Evolutionary conservation across 495 filamentous ascomycete species (phyloP), one percentile per base, ranked within the genome.

Genomic region (Talaromyces trachyspermus): DNA sequence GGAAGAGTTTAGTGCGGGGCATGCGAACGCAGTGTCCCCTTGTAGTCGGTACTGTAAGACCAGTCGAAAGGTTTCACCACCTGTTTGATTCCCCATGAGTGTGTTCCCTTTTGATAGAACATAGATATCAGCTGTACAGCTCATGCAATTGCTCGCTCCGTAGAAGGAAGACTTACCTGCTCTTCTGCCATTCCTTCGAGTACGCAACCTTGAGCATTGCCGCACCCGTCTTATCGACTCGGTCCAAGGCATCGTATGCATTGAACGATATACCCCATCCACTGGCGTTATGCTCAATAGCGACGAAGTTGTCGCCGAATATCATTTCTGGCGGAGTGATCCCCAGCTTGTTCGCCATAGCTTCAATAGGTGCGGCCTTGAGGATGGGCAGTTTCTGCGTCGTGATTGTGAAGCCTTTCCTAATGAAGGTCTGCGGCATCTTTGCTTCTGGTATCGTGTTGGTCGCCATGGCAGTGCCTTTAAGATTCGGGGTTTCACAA

Each of bases 271-370:
- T 75, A 3, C 68, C 63, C 87, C 89, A 97, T 6, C 80, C 79
- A 48, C 71, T 79, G 15, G 70, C 70, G 17, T 66, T 45, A 63
- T 97, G 88, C 47, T 80, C 74, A 19, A 98, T 75, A 2, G 72
- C 62, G 19, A 94, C 81, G 25, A 79, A 70, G 64, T 98, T 98
- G 68, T 98, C 89, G 25, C 92, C 92, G 56, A 98, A 98, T 27
- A 98, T 98, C 92, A 98, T 98, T 67, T 98, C 92, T 2, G 94
- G 92, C 5, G 88, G 81, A 10, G 89, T 75, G 63, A 98, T 95
- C 11, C 81, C 81, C 10, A 98, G 77, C 38, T 78, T 77, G 43
- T 72, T 65, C 14, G 79, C 81, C 80, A 98, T 86, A 32, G 80
- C 78, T 57, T 95, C 91, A 61, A 98, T 97, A 18, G 91, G 86